phyloP scores from a whole-genome alignment of 345 rosid genomes.

The Syzygium aromaticum region DNA sequence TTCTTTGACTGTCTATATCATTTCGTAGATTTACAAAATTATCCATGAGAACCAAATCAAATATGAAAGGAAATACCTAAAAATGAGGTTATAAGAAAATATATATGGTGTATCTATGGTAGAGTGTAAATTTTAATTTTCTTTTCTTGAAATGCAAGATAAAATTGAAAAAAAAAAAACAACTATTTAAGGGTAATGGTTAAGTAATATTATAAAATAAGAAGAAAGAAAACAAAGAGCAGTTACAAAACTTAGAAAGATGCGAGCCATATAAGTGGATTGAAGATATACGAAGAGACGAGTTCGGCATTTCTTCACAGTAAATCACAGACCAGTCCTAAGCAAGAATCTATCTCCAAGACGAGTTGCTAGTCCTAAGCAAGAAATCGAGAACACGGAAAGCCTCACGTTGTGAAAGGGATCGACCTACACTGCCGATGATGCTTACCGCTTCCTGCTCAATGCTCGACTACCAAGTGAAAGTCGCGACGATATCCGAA shows the following conservation, averaged over 20 bases:
- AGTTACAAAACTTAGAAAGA: background rate
- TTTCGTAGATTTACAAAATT: background rate
- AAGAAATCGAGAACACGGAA: background rate
- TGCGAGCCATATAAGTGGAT: background rate
- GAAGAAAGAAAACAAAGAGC: background rate
- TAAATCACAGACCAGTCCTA: background rate
- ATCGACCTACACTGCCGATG: background rate
- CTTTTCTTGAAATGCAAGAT: background rate
- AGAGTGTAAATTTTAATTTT: background rate
- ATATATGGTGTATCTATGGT: background rate
- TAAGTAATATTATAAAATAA: background rate
- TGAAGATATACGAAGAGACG: background rate
- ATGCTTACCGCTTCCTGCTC: background rate
- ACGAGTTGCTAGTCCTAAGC: background rate
- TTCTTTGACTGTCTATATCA: background rate
- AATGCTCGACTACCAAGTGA: background rate
- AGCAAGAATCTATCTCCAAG: background rate
- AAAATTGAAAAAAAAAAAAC: background rate
- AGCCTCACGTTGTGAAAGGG: background rate
- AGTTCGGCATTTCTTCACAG: background rate
- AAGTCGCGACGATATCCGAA: background rate
- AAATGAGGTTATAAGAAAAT: background rate
- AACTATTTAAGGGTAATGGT: background rate
- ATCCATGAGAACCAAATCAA: background rate
- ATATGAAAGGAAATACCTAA: background rate